phyloP scores from a whole-genome alignment of 2,329 filamentous ascomycete species.

The Fusarium anguioides region DNA sequence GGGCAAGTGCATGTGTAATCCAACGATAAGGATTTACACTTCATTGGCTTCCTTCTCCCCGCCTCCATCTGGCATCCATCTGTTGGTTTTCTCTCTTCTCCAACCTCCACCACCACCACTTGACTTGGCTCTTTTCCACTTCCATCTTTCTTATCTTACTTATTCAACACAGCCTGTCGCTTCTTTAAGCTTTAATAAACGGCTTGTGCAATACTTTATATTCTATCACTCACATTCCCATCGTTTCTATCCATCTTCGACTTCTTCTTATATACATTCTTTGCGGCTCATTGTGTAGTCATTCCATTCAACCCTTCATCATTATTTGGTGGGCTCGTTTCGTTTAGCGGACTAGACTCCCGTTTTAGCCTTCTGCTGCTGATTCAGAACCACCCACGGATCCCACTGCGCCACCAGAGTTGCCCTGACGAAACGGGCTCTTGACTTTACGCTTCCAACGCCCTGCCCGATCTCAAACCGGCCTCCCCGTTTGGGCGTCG shows the following conservation, averaged over 20 bases:
- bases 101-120: too few species aligned
- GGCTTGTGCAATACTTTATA: conserved; percentile 17
- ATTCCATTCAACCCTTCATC: conserved; percentile 23
- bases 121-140: conserved; percentile 2
- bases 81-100: conserved; percentile 12
- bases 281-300: conserved; percentile 18
- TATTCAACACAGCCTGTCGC: conserved; percentile 11
- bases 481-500: conserved; percentile 18
- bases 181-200: conserved; percentile 23
- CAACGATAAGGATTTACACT: conserved; percentile 35
- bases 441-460: conserved; percentile 26
- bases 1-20: background rate
- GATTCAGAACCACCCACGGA: conserved; percentile 33
- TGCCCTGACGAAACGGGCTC: conserved; percentile 19
- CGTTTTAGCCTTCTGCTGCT: conserved; percentile 21
- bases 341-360: conserved; percentile 26
- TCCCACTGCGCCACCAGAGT: conserved; percentile 36
- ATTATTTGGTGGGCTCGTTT: conserved; percentile 28
- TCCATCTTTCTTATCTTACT: background rate
- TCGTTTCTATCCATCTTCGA: background rate
- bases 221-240: background rate
- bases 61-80: conserved; percentile 18
- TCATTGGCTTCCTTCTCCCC: conserved; percentile 26
- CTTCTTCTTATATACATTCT: conserved; percentile 4
- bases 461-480: conserved; percentile 3